Evolutionary conservation across 768 basidiomycete genomes (phyloP), one percentile per base, ranked within the genome.

Genomic region (Lentinula sp.): DNA sequence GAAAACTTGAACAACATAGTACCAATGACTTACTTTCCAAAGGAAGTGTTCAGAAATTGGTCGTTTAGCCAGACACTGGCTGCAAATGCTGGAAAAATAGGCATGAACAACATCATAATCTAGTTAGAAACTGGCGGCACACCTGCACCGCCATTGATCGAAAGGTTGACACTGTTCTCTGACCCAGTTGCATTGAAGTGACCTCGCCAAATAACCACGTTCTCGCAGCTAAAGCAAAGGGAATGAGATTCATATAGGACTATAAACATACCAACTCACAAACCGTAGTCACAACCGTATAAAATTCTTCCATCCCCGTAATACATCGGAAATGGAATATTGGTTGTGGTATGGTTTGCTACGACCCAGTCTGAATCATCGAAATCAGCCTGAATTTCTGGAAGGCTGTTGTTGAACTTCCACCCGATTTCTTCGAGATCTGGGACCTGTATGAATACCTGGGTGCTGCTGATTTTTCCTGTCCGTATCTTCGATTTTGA

Each of bases 231-330:
- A 64, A 21, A 54, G 5, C 37, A 69, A 21, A 53, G 18, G 7
- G 1, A 51, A 62, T 10, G 28, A 32, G 50, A 4, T 18, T 16
- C 13, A 28, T 13, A 5, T 51, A 16, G 31, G n/a, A 8, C 11
- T 11, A 34, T 11, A 3, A 32, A 18, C 42, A 43, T 15, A n/a
- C 32, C 50, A 1, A 62, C 87, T 71, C 62, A 92, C 90, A 86
- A 94, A 61, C 85, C 88, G 70, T 94, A 94, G 71, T 93, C 92
- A 67, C 91, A 93, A 1, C 89, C 91, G 70, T 91, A 93, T 32
- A 94, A 73, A n/a, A 92, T 75, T 40, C 88, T 76, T 1, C 88
- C 89, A 63, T 91, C 88, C 1, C 89, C 89, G 64, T 88, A 89
- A 62, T 81, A 75, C 4, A 88, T 87, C 66, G 84, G 84, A 53